phyloP scores from a whole-genome alignment of 257 asterid genomes.

The Pogostemon cablin region DNA sequence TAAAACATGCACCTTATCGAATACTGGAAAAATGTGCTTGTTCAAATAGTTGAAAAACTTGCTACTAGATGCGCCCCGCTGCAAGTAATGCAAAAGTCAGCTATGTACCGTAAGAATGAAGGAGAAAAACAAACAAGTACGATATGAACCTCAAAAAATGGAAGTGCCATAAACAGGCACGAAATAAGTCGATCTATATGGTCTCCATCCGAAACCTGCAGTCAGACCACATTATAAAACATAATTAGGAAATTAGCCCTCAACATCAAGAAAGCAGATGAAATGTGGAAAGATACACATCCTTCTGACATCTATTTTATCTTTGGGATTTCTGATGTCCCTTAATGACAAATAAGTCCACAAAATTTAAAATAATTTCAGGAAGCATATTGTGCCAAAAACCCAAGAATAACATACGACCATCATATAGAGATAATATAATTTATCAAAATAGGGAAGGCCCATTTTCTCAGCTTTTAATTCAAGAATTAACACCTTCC shows the following conservation, averaged over 20 bases:
- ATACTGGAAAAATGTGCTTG: slow-evolving; percentile 85
- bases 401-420: slow-evolving; percentile 1
- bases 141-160: slow-evolving; percentile 75
- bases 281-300: slow-evolving; percentile 18
- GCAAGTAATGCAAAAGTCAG: slow-evolving; percentile 45
- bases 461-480: slow-evolving; percentile 13
- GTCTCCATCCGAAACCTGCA: slow-evolving; percentile 90
- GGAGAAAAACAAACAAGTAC: slow-evolving; percentile 25
- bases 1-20: slow-evolving; percentile 61
- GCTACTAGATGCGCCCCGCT: slow-evolving; percentile 97
- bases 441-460: slow-evolving; percentile 13
- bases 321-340: slow-evolving; percentile 14
- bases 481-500: slow-evolving; percentile 11
- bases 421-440: slow-evolving; percentile 4
- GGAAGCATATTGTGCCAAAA: slow-evolving; percentile 16
- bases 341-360: slow-evolving; percentile 8
- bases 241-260: slow-evolving; percentile 16
- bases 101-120: slow-evolving; percentile 18
- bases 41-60: slow-evolving; percentile 75
- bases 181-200: slow-evolving; percentile 83
- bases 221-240: slow-evolving; percentile 26
- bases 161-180: slow-evolving; percentile 84
- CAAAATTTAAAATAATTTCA: not conserved
- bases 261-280: slow-evolving; percentile 22
- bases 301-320: slow-evolving; percentile 21